A percentile compares a stretch with the other conserved stretches of the same genome.
phyloP scores from a whole-genome alignment of 73 alveolate genomes.

The Paraurostyla sp. region DNA sequence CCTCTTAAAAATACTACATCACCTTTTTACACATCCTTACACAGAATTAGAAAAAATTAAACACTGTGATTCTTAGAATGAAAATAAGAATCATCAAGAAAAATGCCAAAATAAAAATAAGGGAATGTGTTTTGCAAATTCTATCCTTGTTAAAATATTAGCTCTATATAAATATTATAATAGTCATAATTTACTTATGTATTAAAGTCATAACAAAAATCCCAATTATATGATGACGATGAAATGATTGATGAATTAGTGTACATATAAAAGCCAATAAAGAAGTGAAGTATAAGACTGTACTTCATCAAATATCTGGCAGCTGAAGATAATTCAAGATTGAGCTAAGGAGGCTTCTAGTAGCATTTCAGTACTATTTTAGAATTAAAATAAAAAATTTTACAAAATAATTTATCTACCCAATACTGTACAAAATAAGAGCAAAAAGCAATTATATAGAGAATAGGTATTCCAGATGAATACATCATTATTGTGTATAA shows the following conservation, averaged over 20 bases:
- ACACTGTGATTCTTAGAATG: neutral
- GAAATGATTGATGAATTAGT: constrained; percentile 51
- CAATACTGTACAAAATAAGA: constrained; percentile 69
- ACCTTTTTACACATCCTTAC: neutral
- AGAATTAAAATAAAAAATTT: neutral
- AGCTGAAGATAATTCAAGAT: neutral
- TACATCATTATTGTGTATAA: constrained; percentile 60
- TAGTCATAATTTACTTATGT: neutral
- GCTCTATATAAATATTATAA: neutral
- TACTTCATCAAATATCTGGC: constrained; percentile 8
- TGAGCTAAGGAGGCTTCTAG: constrained; percentile 20
- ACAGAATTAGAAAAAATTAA: neutral
- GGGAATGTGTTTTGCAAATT: neutral
- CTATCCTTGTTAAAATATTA: neutral
- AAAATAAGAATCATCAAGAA: neutral
- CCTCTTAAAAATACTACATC: neutral
- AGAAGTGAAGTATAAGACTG: constrained; percentile 61
- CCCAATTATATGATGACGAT: neutral
- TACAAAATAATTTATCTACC: constrained; percentile 75
- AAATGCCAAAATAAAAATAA: neutral
- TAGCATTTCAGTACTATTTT: constrained; percentile 24
- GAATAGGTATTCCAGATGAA: constrained; percentile 81
- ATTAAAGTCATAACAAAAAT: neutral
- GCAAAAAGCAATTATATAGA: constrained; percentile 35
- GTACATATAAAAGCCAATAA: constrained; percentile 70